phyloP scores from a whole-genome alignment of 2,329 filamentous ascomycete genomes.

The Diaporthe ilicicola region DNA sequence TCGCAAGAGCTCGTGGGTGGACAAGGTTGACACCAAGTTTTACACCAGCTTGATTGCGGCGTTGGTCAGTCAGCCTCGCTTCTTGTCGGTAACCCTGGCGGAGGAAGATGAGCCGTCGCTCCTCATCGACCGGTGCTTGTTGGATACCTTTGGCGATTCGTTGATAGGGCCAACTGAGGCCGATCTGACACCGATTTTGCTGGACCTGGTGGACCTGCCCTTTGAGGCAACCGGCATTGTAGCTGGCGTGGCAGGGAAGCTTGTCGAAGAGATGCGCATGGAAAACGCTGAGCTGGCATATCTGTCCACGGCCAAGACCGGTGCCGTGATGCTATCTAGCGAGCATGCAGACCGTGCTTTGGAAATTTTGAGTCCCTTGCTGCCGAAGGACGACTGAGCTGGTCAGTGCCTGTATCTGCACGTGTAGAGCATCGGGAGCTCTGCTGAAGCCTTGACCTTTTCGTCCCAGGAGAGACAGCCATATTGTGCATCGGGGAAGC shows the following conservation, averaged over 20 bases:
- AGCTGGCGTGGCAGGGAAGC: slow-evolving; percentile 85
- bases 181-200: slow-evolving; percentile 83
- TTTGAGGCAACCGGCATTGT: slow-evolving; percentile 94
- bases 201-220: slow-evolving; percentile 83
- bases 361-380: slow-evolving; percentile 68
- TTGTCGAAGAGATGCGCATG: slow-evolving; percentile 76
- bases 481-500: not conserved
- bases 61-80: slow-evolving; percentile 68
- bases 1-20: slow-evolving; percentile 58
- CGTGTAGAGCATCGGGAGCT: not conserved
- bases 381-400: slow-evolving; percentile 46
- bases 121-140: slow-evolving; percentile 73
- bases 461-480: not conserved
- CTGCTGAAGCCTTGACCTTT: not conserved
- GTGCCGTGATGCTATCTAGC: slow-evolving; percentile 85
- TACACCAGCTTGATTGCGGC: slow-evolving; percentile 71
- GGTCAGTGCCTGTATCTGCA: not conserved
- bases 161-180: slow-evolving; percentile 79
- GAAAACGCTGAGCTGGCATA: slow-evolving; percentile 83
- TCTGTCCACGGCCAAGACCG: slow-evolving; percentile 85
- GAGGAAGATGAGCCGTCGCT: slow-evolving; percentile 78
- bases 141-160: slow-evolving; percentile 74
- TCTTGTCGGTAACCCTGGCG: slow-evolving; percentile 78
- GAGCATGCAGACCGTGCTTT: slow-evolving; percentile 79
- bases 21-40: slow-evolving; percentile 68